A percentile compares a stretch with the other conserved stretches of the same genome.
These are phyloP conservation scores for Viola odorata DNA, from an alignment of 345 rosid genomes.

Conservation along the genomic window DNA sequence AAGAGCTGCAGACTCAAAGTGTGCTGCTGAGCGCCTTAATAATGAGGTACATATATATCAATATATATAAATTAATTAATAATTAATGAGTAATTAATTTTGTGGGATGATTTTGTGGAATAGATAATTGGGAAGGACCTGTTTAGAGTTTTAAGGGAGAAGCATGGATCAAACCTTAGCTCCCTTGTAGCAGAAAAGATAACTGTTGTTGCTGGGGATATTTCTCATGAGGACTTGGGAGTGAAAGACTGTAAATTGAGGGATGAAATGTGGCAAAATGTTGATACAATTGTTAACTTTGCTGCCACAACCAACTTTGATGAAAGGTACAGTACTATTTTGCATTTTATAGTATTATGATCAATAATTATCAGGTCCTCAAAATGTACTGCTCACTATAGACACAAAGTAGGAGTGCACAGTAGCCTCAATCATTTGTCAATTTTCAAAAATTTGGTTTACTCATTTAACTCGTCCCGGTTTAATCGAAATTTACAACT, in stretches of 20 bases:
- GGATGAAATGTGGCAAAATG: slow-evolving; percentile 17
- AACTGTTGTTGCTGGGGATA: slow-evolving; percentile 24
- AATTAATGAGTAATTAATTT: neutral
- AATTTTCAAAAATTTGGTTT: no score
- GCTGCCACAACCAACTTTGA: slow-evolving; percentile 38
- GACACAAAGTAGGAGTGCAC: no score
- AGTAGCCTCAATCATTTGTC: no score
- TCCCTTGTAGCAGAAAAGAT: slow-evolving; percentile 24
- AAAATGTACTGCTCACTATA: no score
- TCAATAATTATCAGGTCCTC: no score
- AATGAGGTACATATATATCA: slow-evolving; percentile 22
- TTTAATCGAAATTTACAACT: no score
- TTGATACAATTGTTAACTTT: slow-evolving; percentile 24
- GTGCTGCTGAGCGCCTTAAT: slow-evolving; percentile 24
- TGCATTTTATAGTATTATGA: no score
- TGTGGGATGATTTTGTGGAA: neutral
- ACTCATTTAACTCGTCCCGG: no score
- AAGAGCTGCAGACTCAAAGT: slow-evolving; percentile 26
- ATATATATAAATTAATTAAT: no score
- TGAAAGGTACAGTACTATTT: slow-evolving; percentile 22
- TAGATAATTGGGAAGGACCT: slow-evolving; percentile 30
- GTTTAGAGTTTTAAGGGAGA: slow-evolving; percentile 27
- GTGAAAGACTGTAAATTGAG: slow-evolving; percentile 16
- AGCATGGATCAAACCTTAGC: slow-evolving; percentile 16
- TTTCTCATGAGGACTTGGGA: slow-evolving; percentile 20